Evolutionary conservation across 2,329 filamentous ascomycete species (phyloP), one percentile per base, ranked within the genome.

Genomic region (Colletotrichum tanaceti): DNA sequence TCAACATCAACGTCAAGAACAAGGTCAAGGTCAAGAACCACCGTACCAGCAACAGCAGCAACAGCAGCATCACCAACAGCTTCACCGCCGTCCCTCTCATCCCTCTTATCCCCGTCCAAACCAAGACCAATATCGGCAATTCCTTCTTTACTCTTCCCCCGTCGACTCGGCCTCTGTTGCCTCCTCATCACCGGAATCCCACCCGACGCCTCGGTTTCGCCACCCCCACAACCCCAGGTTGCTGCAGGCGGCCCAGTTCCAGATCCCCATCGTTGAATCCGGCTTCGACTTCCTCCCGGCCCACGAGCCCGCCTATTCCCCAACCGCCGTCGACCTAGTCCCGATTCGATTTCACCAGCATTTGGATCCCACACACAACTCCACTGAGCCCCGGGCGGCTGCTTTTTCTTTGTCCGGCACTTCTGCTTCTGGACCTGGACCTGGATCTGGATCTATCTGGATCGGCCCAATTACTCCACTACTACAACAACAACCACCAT

Each of bases 221-320:
- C 70, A 71, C 41, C 70, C 70, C 43, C 68, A 71, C 57, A 68
- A 71, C 39, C 68, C 70, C 13, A 44, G 68, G 65, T 53, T 71
- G 13, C 47, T 71, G 38, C 70, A 70, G 38, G n/a, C 66, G n/a
- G n/a, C n/a, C 47, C 66, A 71, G 28, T 35, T 50, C 57, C 66
- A 71, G 44, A 43, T 28, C 28, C 28, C 66, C 22, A 35, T 32
- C 7, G 20, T 54, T 49, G 50, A 52, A 49, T 49, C 20, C 52
- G 52, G 65, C 50, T 61, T 46, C 46, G 39, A 55, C 3, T 28
- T 58, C 1, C 32, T 39, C 39, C 7, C 28, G 6, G 28, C 62
- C 18, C 43, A 47, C 9, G 52, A 70, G 57, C 50, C 54, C 54
- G 41, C 47, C 55, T 32, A 58, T 14, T 9, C 58, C 52, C 44